Evolutionary conservation across 768 basidiomycete species (phyloP), one percentile per base, ranked within the genome.

Genomic region (Tricholoma terreum): DNA sequence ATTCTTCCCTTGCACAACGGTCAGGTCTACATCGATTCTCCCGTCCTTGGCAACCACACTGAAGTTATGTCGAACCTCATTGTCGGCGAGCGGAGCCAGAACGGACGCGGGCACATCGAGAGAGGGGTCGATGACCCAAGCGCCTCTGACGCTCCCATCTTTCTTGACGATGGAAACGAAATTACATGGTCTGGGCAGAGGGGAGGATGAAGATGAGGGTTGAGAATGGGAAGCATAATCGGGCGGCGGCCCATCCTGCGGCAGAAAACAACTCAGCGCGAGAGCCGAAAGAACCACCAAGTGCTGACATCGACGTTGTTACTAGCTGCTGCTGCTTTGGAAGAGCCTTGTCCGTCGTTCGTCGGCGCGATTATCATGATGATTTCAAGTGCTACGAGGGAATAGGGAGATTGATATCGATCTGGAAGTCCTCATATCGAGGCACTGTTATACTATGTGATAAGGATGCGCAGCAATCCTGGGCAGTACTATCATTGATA

Each of bases 91-190:
- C 17, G 80, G 75, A 3, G 77, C 71, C 9, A 82, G 65, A 33
- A 79, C 50, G 11, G 70, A 55, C 0, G 63, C 3, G 0, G 82
- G 80, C 42, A 83, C 72, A 10, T 51, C 36, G n/a, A 82, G 64
- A 17, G 65, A 58, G 1, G 82, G 76, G 55, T 83, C 76, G 45
- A 83, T 67, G 27, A 77, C 64, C 68, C 79, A 82, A 1, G 60
- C 59, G 9, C 73, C 77, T 59, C 67, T 71, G 22, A 78, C 62
- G 2, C 66, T 60, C 0, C 58, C 54, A 57, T 76, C 69, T 9
- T 45, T 54, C 33, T 68, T 69, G 21, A 63, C 60, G 10, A 77
- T 59, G 15, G 65, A 67, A 46, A 74, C 50, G 54, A 64, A 73
- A 55, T 78, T 75, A 55, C 64, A 66, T 0, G 76, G 69, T 54